Evolutionary conservation across 1,139 yeast genomes (phyloP), one percentile per base, ranked within the genome.

Genomic region (Candida dubliniensis): DNA sequence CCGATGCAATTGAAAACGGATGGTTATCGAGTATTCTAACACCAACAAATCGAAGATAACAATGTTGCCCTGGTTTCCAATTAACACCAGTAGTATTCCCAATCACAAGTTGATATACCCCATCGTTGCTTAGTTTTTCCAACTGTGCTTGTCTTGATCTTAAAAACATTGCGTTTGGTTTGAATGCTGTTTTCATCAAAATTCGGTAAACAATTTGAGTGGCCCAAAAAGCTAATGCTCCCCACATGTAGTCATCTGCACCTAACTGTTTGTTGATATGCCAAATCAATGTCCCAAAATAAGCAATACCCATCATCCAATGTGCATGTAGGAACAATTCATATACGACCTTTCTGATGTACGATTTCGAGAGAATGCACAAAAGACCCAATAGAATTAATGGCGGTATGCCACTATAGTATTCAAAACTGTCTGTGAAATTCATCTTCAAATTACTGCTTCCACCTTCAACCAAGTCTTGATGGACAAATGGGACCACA

Each of bases 1-100:
- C 46, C 2, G 77, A 69, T 27, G 77, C 59, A n/a, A 82, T 71
- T 2, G 86, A 79, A 57, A 82, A 82, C 9, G 87, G 87, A 59
- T 82, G 87, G 54, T 76, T 80, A 47, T 80, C 84, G 34, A 80
- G 57, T 26, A 71, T 52, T 48, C 75, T 69, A 8, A 71, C 56
- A 0, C 77, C 78, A 3, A 67, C 63, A 50, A 79, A 72, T 50
- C 84, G 67, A 29, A 82, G 63, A 54, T 68, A 80, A 14, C 81
- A 66, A 58, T 82, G 87, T 52, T 82, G 86, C 23, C 87, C 87
- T 1, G 87, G 82, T 29, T 45, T 54, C 86, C 87, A 81, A 13
- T 56, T 55, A 35, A 74, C 58, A 7, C 69, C 74, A 11, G 64
- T 60, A 9, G 62, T 56, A 44, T 74, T 71, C 18, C 61, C 62